These are phyloP conservation scores for Nannochloropsis oceanica DNA, from an alignment of 108 stramenopile genomes.

Conservation along the genomic window DNA sequence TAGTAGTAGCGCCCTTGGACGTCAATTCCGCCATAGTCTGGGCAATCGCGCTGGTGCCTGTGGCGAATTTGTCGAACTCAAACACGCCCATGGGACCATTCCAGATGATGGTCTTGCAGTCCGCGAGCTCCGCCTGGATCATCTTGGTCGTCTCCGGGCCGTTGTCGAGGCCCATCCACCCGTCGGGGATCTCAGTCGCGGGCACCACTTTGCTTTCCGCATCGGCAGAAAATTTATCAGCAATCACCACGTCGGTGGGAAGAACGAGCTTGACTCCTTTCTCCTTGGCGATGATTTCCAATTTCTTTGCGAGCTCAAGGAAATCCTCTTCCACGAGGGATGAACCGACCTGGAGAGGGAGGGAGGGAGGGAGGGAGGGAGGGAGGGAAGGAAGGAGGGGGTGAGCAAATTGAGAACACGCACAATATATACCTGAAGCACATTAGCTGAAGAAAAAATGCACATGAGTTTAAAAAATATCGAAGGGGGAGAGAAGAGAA, in stretches of 20 bases:
- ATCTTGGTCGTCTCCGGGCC: conserved; percentile 68
- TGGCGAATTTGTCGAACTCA: conserved; percentile 83
- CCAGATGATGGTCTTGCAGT: conserved; percentile 72
- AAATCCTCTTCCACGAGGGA: conserved; percentile 56
- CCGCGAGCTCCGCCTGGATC: conserved; percentile 23
- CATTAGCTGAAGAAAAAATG: too few relatives aligned
- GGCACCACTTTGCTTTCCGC: conserved; percentile 33
- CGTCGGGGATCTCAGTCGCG: conserved; percentile 66
- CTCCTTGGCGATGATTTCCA: conserved; percentile 79
- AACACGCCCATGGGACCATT: conserved; percentile 98
- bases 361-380: too few relatives aligned
- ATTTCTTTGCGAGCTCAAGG: conserved; percentile 57
- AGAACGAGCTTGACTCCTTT: conserved; percentile 88
- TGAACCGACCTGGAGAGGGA: neutral
- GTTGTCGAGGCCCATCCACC: conserved; percentile 95
- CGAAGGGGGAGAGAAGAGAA: too few relatives aligned
- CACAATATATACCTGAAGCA: too few relatives aligned
- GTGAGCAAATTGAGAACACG: too few relatives aligned
- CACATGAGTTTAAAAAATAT: too few relatives aligned
- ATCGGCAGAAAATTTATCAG: conserved; percentile 35
- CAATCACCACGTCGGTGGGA: conserved; percentile 68
- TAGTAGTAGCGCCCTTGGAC: conserved; percentile 67
- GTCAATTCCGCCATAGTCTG: conserved; percentile 88
- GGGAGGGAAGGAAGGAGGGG: too few relatives aligned
- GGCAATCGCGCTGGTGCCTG: conserved; percentile 53